Percentiles rank a stretch among this genome's conserved stretches.
phyloP scores from a whole-genome alignment of 2,329 filamentous ascomycete species.

The Phialophora expanda region DNA sequence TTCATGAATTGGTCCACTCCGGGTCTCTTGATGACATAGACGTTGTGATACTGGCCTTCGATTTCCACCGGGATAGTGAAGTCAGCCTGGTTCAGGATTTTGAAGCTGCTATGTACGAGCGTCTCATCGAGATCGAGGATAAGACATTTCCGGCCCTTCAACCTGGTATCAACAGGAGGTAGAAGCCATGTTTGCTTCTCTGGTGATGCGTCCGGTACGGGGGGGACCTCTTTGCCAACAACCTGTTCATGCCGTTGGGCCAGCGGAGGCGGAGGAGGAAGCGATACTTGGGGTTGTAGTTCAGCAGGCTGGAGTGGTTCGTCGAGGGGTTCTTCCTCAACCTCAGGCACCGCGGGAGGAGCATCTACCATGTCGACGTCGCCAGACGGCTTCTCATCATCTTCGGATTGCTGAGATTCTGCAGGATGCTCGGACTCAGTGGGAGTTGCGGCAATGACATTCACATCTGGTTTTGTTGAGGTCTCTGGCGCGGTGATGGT shows the following conservation, averaged over 20 bases:
- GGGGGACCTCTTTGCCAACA: slow-evolving; percentile 48
- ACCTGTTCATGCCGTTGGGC: slow-evolving; percentile 51
- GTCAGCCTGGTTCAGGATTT: slow-evolving; percentile 97
- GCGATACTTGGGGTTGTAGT: slow-evolving; percentile 53
- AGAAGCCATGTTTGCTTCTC: slow-evolving; percentile 72
- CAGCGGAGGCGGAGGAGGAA: slow-evolving; percentile 63
- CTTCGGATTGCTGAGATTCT: slow-evolving; percentile 17
- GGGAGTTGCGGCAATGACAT: slow-evolving; percentile 32
- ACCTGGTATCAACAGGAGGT: slow-evolving; percentile 77
- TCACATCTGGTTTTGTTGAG: slow-evolving; percentile 27
- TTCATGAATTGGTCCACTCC: slow-evolving; percentile 99
- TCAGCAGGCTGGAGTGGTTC: slow-evolving; percentile 49
- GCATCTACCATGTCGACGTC: slow-evolving; percentile 70
- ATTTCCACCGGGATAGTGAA: slow-evolving; percentile 99
- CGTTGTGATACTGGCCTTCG: slow-evolving; percentile 98
- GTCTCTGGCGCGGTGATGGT: slow-evolving; percentile 23
- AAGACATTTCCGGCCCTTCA: slow-evolving; percentile 88
- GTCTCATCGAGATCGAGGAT: slow-evolving; percentile 97
- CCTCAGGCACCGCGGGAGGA: slow-evolving; percentile 55
- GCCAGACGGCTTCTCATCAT: slow-evolving; percentile 17
- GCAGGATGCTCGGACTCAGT: slow-evolving; percentile 20
- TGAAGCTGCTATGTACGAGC: slow-evolving; percentile 97
- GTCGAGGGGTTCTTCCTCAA: slow-evolving; percentile 56
- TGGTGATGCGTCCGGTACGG: slow-evolving; percentile 48
- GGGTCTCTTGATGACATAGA: slow-evolving; percentile 99